Conservation (phyloP, 2,329 filamentous ascomycete species). For the Colletotrichum orchidophilum region DNA sequence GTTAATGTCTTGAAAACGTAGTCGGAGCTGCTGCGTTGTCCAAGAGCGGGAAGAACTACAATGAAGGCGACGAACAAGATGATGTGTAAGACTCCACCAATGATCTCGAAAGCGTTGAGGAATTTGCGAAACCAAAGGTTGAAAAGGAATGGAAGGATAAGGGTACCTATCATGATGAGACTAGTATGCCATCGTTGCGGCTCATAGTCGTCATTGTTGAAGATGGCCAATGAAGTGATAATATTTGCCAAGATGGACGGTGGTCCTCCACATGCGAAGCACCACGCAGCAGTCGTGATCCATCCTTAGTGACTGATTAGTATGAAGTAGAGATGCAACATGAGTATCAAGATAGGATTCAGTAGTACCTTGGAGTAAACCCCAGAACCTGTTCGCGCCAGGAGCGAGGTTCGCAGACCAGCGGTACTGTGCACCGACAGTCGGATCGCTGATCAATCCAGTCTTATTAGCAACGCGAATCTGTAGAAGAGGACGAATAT, state of each 20-base stretch:
- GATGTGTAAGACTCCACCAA: not conserved
- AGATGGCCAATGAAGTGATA: not conserved
- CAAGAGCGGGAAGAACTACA: not conserved
- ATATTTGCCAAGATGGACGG: not conserved
- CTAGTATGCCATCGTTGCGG: not conserved
- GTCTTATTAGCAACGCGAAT: not conserved
- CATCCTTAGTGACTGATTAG: not conserved
- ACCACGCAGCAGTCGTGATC: not conserved
- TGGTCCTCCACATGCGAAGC: constrained; percentile 2
- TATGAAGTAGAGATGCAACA: not conserved
- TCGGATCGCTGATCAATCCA: not conserved
- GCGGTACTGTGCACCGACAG: not conserved
- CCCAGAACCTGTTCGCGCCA: not conserved
- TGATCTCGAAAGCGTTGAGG: not conserved
- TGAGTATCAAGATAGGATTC: too few species aligned
- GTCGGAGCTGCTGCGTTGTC: not conserved
- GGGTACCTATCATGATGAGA: not conserved
- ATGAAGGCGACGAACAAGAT: not conserved
- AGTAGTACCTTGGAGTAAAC: not conserved
- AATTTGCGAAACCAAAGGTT: not conserved
- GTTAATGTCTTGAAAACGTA: not conserved
- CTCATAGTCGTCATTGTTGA: not conserved
- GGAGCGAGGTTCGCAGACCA: not conserved
- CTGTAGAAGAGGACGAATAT: not conserved
- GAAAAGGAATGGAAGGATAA: not conserved